Percentiles rank a stretch among this genome's conserved stretches.
phyloP scores from a whole-genome alignment of 2,329 filamentous ascomycete species.

The Sphaerulina musiva region DNA sequence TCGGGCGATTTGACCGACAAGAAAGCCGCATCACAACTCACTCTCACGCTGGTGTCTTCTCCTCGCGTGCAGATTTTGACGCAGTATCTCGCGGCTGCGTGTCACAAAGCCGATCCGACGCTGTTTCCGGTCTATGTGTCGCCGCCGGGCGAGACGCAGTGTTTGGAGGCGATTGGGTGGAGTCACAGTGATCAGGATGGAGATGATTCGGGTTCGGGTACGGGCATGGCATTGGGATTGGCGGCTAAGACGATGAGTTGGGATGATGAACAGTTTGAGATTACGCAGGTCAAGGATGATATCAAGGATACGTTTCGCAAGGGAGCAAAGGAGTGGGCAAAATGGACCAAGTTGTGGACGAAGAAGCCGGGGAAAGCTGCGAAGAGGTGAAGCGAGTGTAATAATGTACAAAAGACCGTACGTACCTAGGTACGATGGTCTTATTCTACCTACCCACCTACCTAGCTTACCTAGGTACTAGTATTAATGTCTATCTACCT shows the following conservation, averaged over 20 bases:
- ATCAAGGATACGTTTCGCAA: conserved; percentile 15
- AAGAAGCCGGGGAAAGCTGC: conserved; percentile 23
- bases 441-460: neutral
- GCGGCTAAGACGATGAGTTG: conserved; percentile 30
- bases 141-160: conserved; percentile 36
- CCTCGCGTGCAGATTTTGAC: conserved; percentile 35
- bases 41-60: conserved; percentile 35
- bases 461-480: neutral
- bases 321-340: conserved; percentile 18
- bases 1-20: neutral
- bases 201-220: conserved; percentile 8
- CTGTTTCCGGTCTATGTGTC: conserved; percentile 32
- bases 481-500: neutral
- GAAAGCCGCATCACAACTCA: conserved; percentile 20
- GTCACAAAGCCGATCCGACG: conserved; percentile 34
- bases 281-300: conserved; percentile 18
- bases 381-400: conserved; percentile 22
- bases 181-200: conserved; percentile 30
- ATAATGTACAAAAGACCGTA: neutral
- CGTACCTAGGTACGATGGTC: neutral
- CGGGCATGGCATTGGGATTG: neutral
- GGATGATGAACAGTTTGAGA: conserved; percentile 42
- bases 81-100: conserved; percentile 37
- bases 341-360: conserved; percentile 31
- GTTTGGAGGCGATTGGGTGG: conserved; percentile 42